These are phyloP conservation scores for Fraxinus pennsylvanica DNA, from an alignment of 257 asterid genomes.

Conservation along the genomic window DNA sequence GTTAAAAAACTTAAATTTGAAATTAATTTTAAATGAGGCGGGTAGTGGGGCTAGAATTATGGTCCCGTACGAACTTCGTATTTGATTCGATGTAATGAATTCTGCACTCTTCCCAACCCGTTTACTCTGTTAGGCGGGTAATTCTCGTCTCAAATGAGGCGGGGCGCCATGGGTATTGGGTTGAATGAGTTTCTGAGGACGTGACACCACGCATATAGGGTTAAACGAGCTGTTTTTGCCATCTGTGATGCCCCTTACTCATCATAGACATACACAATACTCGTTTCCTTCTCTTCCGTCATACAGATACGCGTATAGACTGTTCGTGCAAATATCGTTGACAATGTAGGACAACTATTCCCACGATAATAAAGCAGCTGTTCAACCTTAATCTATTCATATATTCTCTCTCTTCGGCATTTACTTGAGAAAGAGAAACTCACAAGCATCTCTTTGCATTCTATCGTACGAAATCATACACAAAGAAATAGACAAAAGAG, in stretches of 20 bases:
- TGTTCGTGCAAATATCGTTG: constrained; percentile 13
- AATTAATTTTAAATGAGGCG: too few relatives aligned
- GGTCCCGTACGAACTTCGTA: too few relatives aligned
- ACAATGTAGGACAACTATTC: constrained; percentile 27
- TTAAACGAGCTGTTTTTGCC: too few relatives aligned
- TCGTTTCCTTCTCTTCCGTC: not conserved
- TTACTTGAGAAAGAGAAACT: not conserved
- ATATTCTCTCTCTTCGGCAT: not conserved
- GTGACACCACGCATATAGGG: too few relatives aligned
- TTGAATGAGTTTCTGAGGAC: too few relatives aligned
- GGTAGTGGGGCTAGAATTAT: too few relatives aligned
- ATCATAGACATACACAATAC: constrained; percentile 15
- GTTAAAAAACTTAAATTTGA: too few relatives aligned
- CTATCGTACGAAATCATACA: not conserved
- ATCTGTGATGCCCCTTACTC: not conserved
- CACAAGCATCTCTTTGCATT: constrained; percentile 1
- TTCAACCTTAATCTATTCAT: constrained; percentile 19
- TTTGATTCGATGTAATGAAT: too few relatives aligned
- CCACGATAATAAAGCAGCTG: constrained; percentile 29
- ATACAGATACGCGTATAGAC: not conserved
- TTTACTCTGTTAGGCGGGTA: too few relatives aligned
- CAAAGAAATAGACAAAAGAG: not conserved
- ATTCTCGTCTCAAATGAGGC: too few relatives aligned
- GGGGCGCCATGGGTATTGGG: too few relatives aligned
- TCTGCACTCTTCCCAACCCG: too few relatives aligned